Base-by-base conservation (phyloP, 2,329 filamentous ascomycete species). In the Monascus ruber region DNA sequence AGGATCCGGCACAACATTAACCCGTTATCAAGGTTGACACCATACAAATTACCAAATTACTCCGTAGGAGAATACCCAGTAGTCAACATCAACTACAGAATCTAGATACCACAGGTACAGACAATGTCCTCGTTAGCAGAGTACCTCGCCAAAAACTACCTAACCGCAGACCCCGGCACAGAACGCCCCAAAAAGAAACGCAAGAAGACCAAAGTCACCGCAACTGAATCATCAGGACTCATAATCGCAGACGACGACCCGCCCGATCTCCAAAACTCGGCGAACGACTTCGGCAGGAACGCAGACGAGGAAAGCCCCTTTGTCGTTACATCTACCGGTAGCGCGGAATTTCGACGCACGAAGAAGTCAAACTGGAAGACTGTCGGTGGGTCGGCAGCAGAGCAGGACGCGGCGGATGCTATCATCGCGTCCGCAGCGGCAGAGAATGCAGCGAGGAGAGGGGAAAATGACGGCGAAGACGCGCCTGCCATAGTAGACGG, bases 81-180 rank as follows among this genome's bases (percentile, higher is more conserved):
- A 17, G 17, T 17, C 17, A 17, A 8, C 6, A 24, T 11, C 24
- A 11, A 8, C 32, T 11, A 34, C n/a, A 34, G 11, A 11, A 34
- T 7, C 6, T 2, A 34, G 6, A 34, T 27, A 17, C 28, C 17
- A 29, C 7, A 38, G 28, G 34, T 11, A 40, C 28, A 28, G 4
- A 52, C 36, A 44, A 80, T 81, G 74, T 71, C 67, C 6, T 52
- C 52, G 31, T 74, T 95, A 48, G 81, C 86, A 42, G 79, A 80
- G 55, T 98, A 96, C 56, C 77, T 98, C 29, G 88, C 89, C 31
- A 82, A 85, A 46, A 91, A 87, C 62, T 98, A 98, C 60, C 79
- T 98, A 36, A 84, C 74, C 1, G 78, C 80, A 32, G 77, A 82
- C 48, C 62, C 56, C 1, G 43, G 51, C 2, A 49, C 62, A 5